These are phyloP conservation scores for Russula sp. DNA, from an alignment of 768 basidiomycete species.

Conservation along the genomic window DNA sequence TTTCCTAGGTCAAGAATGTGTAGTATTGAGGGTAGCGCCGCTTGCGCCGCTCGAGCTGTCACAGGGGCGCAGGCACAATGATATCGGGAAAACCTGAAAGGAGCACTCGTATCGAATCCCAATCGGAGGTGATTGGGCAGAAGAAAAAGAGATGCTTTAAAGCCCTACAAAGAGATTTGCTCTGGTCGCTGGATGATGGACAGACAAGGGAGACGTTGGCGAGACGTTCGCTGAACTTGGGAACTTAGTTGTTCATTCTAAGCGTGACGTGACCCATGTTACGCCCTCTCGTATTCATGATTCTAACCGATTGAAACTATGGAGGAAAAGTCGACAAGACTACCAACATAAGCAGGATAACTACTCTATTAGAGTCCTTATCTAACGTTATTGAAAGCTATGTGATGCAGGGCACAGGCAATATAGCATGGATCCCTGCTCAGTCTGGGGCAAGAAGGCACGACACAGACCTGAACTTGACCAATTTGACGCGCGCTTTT, in stretches of 20 bases:
- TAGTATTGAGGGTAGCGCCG: not conserved
- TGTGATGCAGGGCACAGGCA: not conserved
- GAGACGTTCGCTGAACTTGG: slow-evolving; percentile 25
- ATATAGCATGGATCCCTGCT: not conserved
- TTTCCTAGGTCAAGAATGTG: slow-evolving; percentile 7
- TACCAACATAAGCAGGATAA: not conserved
- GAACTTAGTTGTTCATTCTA: slow-evolving; percentile 27
- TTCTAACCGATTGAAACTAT: slow-evolving; percentile 1
- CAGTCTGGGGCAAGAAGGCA: not conserved
- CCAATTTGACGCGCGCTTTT: not conserved
- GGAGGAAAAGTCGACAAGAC: not conserved
- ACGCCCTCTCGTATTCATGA: slow-evolving; percentile 16
- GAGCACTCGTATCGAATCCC: slow-evolving; percentile 8
- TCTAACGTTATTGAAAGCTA: not conserved
- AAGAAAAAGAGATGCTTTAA: not conserved
- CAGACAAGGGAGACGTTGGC: slow-evolving; percentile 19
- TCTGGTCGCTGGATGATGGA: slow-evolving; percentile 16
- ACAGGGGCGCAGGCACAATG: slow-evolving; percentile 3
- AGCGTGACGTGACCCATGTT: slow-evolving; percentile 26
- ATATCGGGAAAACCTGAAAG: slow-evolving; percentile 9
- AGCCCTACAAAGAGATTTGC: slow-evolving; percentile 9
- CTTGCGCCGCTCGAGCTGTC: slow-evolving; percentile 9
- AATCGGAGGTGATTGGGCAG: slow-evolving; percentile 14
- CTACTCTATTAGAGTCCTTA: not conserved
- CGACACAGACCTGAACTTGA: not conserved